Evolutionary conservation across 306 rosid species (phyloP).

Genomic region (Cicer chorassanicum): DNA sequence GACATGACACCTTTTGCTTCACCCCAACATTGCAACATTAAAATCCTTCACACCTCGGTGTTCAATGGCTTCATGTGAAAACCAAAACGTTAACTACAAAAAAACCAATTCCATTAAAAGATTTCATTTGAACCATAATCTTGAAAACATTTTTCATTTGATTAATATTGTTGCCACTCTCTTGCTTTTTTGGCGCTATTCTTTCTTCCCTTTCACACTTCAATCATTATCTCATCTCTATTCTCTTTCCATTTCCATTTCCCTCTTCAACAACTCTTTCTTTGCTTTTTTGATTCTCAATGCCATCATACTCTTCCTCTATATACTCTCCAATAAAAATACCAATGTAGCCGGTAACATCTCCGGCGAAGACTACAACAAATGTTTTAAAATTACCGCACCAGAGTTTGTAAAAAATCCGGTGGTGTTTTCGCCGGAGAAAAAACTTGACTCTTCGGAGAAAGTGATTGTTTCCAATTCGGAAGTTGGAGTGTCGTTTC

Average conservation of each 20-base stretch:
- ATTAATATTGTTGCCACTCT: slow-evolving; percentile 44
- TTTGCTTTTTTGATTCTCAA: slow-evolving; percentile 55
- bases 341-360: neutral
- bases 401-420: neutral
- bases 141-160: slow-evolving; percentile 41
- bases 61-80: no score
- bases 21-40: neutral
- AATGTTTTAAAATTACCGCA: slow-evolving; percentile 1
- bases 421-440: neutral
- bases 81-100: neutral
- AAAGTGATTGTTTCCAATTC: neutral
- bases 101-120: slow-evolving; percentile 50
- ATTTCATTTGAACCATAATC: slow-evolving; percentile 38
- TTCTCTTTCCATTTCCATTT: neutral
- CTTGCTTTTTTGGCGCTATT: slow-evolving; percentile 43
- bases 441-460: neutral
- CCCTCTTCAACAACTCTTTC: slow-evolving; percentile 51
- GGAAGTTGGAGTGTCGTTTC: neutral
- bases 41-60: no score
- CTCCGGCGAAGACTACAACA: slow-evolving; percentile 38
- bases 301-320: slow-evolving; percentile 56
- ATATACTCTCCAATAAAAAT: slow-evolving; percentile 45
- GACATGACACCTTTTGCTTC: neutral
- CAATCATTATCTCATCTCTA: neutral
- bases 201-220: slow-evolving; percentile 44